Percentiles rank a stretch among this genome's conserved stretches.
phyloP scores from a whole-genome alignment of 108 stramenopile species.

The Nannochloropsis granulata region DNA sequence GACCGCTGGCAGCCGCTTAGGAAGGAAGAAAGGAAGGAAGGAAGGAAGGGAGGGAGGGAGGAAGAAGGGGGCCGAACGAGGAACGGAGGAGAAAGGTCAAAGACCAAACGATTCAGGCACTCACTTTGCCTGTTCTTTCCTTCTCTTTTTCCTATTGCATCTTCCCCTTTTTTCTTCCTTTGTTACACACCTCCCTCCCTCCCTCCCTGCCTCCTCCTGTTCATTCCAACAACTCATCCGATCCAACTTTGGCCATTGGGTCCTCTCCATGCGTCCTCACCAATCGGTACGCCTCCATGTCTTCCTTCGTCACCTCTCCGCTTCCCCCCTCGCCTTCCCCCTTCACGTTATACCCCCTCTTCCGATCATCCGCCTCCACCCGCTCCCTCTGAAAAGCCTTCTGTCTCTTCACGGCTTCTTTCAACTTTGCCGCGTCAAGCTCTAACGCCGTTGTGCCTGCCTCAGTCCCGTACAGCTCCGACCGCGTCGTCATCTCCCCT shows the following conservation, averaged over 20 bases:
- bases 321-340: slow-evolving; percentile 2
- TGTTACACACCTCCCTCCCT: background rate
- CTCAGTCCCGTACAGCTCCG: slow-evolving; percentile 70
- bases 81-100: background rate
- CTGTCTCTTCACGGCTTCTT: slow-evolving; percentile 50
- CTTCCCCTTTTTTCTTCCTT: background rate
- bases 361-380: slow-evolving; percentile 34
- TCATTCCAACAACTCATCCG: slow-evolving; percentile 23
- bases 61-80: background rate
- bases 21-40: background rate
- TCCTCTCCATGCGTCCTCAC: slow-evolving; percentile 49
- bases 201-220: slow-evolving; percentile 2
- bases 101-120: background rate
- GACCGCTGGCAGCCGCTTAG: too few species aligned
- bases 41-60: background rate
- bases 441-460: slow-evolving; percentile 37
- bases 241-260: slow-evolving; percentile 65
- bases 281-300: slow-evolving; percentile 89
- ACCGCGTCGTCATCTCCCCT: slow-evolving; percentile 41
- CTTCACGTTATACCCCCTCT: slow-evolving; percentile 75
- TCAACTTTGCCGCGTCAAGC: slow-evolving; percentile 61
- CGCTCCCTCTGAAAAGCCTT: slow-evolving; percentile 34
- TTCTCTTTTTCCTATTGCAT: background rate
- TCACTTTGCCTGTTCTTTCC: background rate
- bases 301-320: slow-evolving; percentile 72